These are phyloP conservation scores for Aegilops umbellulata DNA, from an alignment of 176 grass and related monocot genomes.

Conservation along the genomic window DNA sequence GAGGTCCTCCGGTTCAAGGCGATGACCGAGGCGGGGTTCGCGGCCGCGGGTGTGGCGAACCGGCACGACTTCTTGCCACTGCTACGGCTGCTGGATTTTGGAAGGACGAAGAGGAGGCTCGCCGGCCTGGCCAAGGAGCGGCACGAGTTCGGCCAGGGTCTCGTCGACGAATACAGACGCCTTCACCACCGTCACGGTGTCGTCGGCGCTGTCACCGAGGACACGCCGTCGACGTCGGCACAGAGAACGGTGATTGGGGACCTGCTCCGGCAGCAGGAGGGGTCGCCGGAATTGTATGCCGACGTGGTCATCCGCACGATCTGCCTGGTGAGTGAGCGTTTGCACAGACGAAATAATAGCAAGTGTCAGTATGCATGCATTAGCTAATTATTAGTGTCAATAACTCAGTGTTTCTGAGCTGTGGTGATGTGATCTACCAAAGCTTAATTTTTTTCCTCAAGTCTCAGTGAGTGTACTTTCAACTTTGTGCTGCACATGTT, in stretches of 20 bases:
- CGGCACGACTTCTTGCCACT: conserved; percentile 51
- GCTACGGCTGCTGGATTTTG: conserved; percentile 46
- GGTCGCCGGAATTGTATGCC: conserved; percentile 46
- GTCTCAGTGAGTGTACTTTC: background rate
- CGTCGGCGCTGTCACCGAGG: no score
- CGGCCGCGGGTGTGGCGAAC: conserved; percentile 36
- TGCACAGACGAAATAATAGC: background rate
- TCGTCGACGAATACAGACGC: conserved; percentile 53
- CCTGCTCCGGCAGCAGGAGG: conserved; percentile 42
- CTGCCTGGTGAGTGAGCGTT: conserved; percentile 43
- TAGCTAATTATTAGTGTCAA: conserved; percentile 9
- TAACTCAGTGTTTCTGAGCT: background rate
- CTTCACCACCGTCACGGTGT: background rate
- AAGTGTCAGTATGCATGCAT: background rate
- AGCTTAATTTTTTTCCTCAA: background rate
- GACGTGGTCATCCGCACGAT: conserved; percentile 55
- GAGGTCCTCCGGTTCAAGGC: conserved; percentile 35
- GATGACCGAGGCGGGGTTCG: conserved; percentile 40
- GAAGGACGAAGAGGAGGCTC: conserved; percentile 27
- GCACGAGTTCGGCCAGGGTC: conserved; percentile 31
- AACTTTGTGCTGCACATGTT: background rate
- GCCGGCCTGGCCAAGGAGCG: conserved; percentile 28
- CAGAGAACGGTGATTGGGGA: conserved; percentile 52
- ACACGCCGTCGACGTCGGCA: background rate
- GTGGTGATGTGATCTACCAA: background rate